Conservation (phyloP, 257 asterid genomes). For the Solanum lignicaule region DNA sequence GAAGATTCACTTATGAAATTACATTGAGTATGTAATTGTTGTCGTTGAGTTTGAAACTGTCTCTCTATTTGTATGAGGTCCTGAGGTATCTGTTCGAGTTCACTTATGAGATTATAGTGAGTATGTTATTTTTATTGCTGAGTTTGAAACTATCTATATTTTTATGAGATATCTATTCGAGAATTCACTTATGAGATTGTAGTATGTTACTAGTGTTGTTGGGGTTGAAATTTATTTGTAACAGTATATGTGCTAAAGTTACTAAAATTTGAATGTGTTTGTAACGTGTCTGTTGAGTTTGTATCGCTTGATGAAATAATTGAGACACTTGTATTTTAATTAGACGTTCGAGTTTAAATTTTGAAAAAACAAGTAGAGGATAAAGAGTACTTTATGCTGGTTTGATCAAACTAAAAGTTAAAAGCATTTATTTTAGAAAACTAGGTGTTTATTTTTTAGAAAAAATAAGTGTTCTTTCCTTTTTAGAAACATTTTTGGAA, state of each 20-base stretch:
- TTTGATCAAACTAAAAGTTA: background rate
- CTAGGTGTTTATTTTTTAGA: background rate
- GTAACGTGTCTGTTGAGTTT: background rate
- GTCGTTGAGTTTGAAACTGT: too few species aligned
- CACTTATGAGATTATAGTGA: background rate
- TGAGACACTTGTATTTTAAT: background rate
- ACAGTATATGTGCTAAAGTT: fast-evolving
- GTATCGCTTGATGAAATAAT: background rate
- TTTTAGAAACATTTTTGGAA: background rate
- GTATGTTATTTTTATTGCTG: background rate
- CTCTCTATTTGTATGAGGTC: too few species aligned
- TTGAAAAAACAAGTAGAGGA: background rate
- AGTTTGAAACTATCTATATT: background rate
- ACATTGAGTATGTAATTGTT: too few species aligned
- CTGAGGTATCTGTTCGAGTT: background rate
- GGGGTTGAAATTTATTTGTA: background rate
- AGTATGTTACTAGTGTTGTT: background rate
- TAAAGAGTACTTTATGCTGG: background rate
- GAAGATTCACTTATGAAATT: too few species aligned
- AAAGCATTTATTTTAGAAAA: background rate
- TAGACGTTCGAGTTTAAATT: background rate
- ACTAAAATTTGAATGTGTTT: background rate
- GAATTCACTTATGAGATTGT: background rate
- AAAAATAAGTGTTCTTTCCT: background rate
- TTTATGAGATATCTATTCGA: background rate